Evolutionary conservation across 768 basidiomycete species (phyloP), one percentile per base, ranked within the genome.

Genomic region (Daedalea quercina): DNA sequence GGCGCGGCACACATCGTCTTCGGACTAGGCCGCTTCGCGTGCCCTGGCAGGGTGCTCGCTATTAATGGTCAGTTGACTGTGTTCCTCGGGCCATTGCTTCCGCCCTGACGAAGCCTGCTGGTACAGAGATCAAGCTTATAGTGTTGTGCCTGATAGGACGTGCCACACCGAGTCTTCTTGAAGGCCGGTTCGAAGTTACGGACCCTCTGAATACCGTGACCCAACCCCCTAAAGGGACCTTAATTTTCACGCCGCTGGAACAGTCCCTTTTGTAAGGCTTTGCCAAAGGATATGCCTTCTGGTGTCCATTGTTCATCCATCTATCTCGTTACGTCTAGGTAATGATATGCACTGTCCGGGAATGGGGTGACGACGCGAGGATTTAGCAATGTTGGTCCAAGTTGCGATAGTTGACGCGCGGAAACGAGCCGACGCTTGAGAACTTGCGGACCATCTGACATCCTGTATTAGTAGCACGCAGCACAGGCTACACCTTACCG

Each of bases 11-110:
- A 69, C 48, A 60, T 67, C 25, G 58, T 66, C n/a, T 70, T 70
- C 49, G 69, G 69, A 8, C 45, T 69, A 33, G 66, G 64, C 22
- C 56, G 65, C n/a, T 70, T 68, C 63, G 66, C 67, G 0, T 70
- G 69, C 53, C 68, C 69, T 3, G 69, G 69, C 0, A 61, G 66
- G 9, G 56, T 65, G 15, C 58, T 70, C 19, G 69, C 66, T 2
- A 57, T 68, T 15, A 58, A 65, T 45, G 67, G 69, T 70, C 15
- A 31, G 65, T 48, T 9, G 9, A 41, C 33, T 11, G 3, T 25
- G 4, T 20, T 4, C 26, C 31, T 35, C 33, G 15, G 12, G 12
- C 51, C 11, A 19, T 3, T 51, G 28, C 17, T 37, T n/a, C 25
- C 20, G 42, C 13, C 15, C 28, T 33, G 28, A 47, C 28, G 46